Evolutionary conservation across 805 yeast genomes (phyloP).

Genomic region (Candida jianshihensis): DNA sequence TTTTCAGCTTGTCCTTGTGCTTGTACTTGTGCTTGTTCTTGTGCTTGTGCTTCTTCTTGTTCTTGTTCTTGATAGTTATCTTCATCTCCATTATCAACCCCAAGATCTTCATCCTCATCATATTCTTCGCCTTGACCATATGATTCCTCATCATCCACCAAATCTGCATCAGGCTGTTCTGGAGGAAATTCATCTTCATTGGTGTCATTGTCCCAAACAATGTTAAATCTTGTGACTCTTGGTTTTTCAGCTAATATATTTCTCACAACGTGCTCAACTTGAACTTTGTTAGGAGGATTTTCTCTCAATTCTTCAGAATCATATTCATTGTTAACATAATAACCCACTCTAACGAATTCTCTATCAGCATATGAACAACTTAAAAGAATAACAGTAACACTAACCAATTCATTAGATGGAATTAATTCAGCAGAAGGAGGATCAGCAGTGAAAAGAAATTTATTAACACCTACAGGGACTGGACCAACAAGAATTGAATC

Average conservation of each 20-base stretch:
- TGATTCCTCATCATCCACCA: conserved; percentile 56
- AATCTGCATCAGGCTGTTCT: conserved; percentile 60
- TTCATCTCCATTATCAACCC: conserved; percentile 35
- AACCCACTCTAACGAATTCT: conserved; percentile 95
- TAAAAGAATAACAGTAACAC: conserved; percentile 88
- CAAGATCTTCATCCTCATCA: conserved; percentile 38
- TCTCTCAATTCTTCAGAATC: conserved; percentile 89
- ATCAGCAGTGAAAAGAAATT: conserved; percentile 88
- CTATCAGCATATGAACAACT: conserved; percentile 91
- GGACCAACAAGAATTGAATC: conserved; percentile 98
- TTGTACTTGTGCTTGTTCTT: conserved; percentile 35
- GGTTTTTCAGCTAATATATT: conserved; percentile 96
- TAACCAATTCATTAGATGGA: conserved; percentile 92
- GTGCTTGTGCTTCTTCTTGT: too few species aligned
- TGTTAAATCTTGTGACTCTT: conserved; percentile 91
- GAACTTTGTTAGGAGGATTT: conserved; percentile 90
- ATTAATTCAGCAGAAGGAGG: conserved; percentile 95
- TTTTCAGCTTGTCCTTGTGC: conserved; percentile 34
- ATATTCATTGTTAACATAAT: conserved; percentile 95
- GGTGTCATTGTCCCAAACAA: conserved; percentile 87
- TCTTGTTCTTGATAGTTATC: conserved; percentile 31
- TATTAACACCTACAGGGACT: conserved; percentile 94
- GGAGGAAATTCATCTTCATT: conserved; percentile 70
- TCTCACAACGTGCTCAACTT: conserved; percentile 88
- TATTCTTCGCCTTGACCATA: conserved; percentile 51